Conservation (phyloP, 768 basidiomycete genomes). For the Nevesoporus exiguus region DNA sequence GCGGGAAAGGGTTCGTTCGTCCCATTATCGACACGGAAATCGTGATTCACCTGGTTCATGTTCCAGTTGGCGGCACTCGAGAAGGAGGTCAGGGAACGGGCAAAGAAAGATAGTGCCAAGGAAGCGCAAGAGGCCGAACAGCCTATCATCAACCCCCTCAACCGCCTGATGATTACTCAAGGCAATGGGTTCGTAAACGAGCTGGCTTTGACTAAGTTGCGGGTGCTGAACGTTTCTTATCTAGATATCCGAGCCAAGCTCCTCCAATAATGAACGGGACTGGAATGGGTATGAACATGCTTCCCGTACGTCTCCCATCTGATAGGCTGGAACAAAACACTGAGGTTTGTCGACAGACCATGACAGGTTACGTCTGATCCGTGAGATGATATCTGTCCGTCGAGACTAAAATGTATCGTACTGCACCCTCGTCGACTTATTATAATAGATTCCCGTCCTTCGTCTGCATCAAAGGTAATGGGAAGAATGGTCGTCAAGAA, state of each 20-base stretch:
- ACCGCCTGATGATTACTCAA: conserved; percentile 65
- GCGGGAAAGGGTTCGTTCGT: conserved; percentile 61
- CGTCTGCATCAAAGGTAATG: neutral
- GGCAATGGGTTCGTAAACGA: conserved; percentile 50
- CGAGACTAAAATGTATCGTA: conserved; percentile 26
- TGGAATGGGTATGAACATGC: conserved; percentile 45
- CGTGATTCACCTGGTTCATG: conserved; percentile 5
- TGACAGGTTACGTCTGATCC: conserved; percentile 58
- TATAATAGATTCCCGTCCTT: conserved; percentile 24
- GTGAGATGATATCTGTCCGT: neutral
- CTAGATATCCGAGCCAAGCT: conserved; percentile 60
- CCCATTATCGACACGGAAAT: neutral
- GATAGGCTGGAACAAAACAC: neutral
- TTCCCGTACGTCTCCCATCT: conserved; percentile 47
- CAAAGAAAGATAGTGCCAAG: conserved; percentile 83
- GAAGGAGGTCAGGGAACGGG: conserved; percentile 84
- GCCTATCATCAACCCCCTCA: conserved; percentile 83
- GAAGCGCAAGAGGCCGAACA: conserved; percentile 85
- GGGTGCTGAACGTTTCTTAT: conserved; percentile 6
- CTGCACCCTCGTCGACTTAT: conserved; percentile 19
- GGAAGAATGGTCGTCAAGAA: conserved; percentile 10
- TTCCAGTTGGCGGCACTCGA: conserved; percentile 70
- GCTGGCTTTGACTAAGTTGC: neutral
- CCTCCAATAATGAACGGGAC: conserved; percentile 58
- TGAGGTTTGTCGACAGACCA: conserved; percentile 37